Evolutionary conservation across 2,329 filamentous ascomycete genomes (phyloP).

Genomic region (Sporothrix inflata): DNA sequence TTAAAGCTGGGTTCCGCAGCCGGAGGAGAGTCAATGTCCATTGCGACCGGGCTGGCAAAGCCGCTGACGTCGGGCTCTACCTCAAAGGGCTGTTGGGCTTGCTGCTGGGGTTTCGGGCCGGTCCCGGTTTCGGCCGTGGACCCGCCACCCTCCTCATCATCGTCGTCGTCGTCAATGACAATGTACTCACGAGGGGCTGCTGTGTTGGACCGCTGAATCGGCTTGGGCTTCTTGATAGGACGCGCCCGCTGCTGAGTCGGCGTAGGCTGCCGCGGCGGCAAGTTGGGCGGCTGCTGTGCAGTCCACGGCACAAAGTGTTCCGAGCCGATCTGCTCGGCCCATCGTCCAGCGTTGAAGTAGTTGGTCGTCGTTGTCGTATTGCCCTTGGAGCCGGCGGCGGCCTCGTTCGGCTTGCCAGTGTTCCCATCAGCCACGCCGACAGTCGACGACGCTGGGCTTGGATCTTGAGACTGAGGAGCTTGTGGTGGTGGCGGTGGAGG

Average conservation of each 20-base stretch:
- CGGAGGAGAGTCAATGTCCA: slow-evolving; percentile 66
- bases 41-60: slow-evolving; percentile 58
- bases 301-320: slow-evolving; percentile 58
- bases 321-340: slow-evolving; percentile 58
- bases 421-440: slow-evolving; percentile 28
- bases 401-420: slow-evolving; percentile 26
- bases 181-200: slow-evolving; percentile 32
- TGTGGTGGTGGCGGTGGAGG: slow-evolving; percentile 10
- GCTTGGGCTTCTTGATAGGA: slow-evolving; percentile 62
- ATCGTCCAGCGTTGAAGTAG: slow-evolving; percentile 56
- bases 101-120: slow-evolving; percentile 8
- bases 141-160: slow-evolving; percentile 46
- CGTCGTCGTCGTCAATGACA: slow-evolving; percentile 49
- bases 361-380: slow-evolving; percentile 37
- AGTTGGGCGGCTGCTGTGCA: slow-evolving; percentile 34
- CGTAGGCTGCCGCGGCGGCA: slow-evolving; percentile 52
- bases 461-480: slow-evolving; percentile 31
- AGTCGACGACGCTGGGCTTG: slow-evolving; percentile 27
- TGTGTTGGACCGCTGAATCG: slow-evolving; percentile 49
- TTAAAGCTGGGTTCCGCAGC: slow-evolving; percentile 31
- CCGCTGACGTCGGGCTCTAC: not conserved
- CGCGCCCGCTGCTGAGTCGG: slow-evolving; percentile 42
- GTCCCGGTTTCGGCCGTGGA: slow-evolving; percentile 41
- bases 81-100: not conserved
- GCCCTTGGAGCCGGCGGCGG: not conserved